Conservation (phyloP, 2,329 filamentous ascomycete genomes). For the Aspergillus aculeatinus region DNA sequence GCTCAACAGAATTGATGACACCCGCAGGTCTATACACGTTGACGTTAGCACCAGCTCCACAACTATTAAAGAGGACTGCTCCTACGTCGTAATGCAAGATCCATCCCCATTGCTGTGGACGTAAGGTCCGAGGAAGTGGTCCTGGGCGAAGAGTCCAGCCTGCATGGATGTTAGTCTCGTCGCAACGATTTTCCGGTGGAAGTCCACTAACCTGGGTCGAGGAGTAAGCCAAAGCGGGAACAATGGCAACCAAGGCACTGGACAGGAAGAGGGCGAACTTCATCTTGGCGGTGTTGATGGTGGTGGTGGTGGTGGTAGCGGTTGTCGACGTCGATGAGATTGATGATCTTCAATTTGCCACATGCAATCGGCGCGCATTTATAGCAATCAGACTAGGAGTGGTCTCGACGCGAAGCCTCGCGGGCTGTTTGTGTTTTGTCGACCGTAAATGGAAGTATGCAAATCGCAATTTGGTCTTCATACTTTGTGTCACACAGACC, state of each 20-base stretch:
- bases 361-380: too few relatives aligned
- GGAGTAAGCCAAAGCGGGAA: background rate
- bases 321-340: background rate
- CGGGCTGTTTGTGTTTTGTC: background rate
- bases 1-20: background rate
- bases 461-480: background rate
- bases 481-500: background rate
- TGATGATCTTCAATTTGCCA: background rate
- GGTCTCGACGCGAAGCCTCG: background rate
- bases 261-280: background rate
- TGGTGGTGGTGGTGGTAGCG: background rate
- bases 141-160: background rate
- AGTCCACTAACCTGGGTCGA: background rate
- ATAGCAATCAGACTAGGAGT: too few relatives aligned
- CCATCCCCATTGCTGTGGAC: background rate
- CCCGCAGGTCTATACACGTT: background rate
- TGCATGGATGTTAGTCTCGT: background rate
- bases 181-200: background rate
- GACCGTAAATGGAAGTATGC: background rate
- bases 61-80: too few relatives aligned
- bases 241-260: background rate
- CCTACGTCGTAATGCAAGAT: background rate
- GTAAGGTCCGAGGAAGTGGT: background rate
- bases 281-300: background rate
- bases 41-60: background rate